These are phyloP conservation scores for Conringia planisiliqua DNA, from an alignment of 345 rosid species.

Conservation along the genomic window DNA sequence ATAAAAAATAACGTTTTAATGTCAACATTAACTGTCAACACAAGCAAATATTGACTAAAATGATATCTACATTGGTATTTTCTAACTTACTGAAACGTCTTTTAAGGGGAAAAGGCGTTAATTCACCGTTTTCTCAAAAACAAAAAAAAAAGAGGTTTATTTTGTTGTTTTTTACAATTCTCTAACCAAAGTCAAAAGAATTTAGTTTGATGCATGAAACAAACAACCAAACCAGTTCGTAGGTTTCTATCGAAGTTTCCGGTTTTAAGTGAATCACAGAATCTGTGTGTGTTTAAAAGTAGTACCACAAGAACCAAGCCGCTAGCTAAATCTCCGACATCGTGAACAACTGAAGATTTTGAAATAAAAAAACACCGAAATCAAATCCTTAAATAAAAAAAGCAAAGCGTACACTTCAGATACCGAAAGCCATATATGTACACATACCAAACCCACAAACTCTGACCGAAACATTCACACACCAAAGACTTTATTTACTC, in stretches of 20 bases:
- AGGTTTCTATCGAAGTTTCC: neutral
- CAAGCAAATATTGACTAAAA: too few relatives aligned
- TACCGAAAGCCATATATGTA: constrained; percentile 2
- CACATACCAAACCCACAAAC: constrained; percentile 11
- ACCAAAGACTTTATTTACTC: neutral
- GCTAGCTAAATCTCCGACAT: neutral
- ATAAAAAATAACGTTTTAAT: too few relatives aligned
- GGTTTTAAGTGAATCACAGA: neutral
- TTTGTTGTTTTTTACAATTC: too few relatives aligned
- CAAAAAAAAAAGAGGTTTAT: too few relatives aligned
- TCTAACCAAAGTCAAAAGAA: too few relatives aligned
- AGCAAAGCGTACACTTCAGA: neutral
- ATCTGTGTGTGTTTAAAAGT: neutral
- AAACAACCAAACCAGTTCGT: neutral
- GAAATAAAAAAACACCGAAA: neutral
- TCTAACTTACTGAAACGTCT: too few relatives aligned
- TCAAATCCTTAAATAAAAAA: neutral
- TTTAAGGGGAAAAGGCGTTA: too few relatives aligned
- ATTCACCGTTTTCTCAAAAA: too few relatives aligned
- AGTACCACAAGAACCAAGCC: neutral
- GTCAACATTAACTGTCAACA: too few relatives aligned
- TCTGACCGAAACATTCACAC: neutral
- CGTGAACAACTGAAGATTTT: neutral
- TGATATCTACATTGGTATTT: too few relatives aligned
- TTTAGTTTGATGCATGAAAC: neutral